Conservation (phyloP, 257 asterid species). For the Solanum sitiens region DNA sequence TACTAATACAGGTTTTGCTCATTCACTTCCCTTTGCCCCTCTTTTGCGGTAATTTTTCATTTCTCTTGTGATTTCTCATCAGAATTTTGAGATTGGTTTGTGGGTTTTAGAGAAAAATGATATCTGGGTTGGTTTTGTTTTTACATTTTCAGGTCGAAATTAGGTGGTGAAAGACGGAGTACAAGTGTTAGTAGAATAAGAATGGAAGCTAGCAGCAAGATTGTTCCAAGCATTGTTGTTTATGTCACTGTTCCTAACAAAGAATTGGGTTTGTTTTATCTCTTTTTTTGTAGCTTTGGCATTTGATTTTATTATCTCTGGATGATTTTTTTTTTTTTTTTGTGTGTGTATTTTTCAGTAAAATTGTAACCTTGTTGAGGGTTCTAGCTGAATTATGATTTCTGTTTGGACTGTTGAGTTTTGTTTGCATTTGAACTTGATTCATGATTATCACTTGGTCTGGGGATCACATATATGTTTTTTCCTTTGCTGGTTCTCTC, state of each 20-base stretch:
- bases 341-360: background rate
- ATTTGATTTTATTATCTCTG: background rate
- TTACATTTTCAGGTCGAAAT: slow-evolving; percentile 22
- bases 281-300: background rate
- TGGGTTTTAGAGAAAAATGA: slow-evolving; percentile 1
- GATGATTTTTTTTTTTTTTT: background rate
- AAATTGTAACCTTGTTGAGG: background rate
- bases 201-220: slow-evolving; percentile 56
- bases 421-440: background rate
- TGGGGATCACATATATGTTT: background rate
- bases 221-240: slow-evolving; percentile 85
- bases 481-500: background rate
- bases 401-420: background rate
- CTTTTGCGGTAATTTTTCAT: slow-evolving; percentile 35
- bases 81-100: background rate
- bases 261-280: slow-evolving; percentile 54
- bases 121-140: slow-evolving; percentile 1
- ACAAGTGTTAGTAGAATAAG: slow-evolving; percentile 31
- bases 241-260: slow-evolving; percentile 92
- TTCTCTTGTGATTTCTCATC: background rate
- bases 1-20: slow-evolving; percentile 36
- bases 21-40: slow-evolving; percentile 37
- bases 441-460: background rate
- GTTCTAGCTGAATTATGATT: background rate
- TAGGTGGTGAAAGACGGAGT: slow-evolving; percentile 17